Evolutionary conservation across 805 yeast species (phyloP).

Genomic region (Sungouiozyma ichnusensis): DNA sequence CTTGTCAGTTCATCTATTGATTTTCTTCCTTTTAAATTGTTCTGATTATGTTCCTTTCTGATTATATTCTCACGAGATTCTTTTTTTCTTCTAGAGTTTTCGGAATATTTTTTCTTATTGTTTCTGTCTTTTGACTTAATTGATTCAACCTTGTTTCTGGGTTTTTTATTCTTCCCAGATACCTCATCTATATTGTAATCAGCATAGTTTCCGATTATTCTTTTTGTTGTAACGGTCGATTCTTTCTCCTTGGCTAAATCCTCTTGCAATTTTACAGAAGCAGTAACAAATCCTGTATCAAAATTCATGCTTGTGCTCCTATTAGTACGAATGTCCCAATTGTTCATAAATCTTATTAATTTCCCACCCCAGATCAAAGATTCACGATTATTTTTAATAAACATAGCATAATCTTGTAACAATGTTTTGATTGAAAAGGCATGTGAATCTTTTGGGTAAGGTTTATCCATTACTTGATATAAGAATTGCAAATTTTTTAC

Average conservation of each 20-base stretch:
- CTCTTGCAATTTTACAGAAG: background rate
- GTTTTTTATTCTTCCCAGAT: too few species aligned
- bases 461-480: slow-evolving; percentile 12
- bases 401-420: slow-evolving; percentile 21
- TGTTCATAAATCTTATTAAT: slow-evolving; percentile 11
- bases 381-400: slow-evolving; percentile 20
- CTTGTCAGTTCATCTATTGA: background rate
- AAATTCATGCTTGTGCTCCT: background rate
- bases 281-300: background rate
- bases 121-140: background rate
- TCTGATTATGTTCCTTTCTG: background rate
- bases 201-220: background rate
- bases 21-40: background rate
- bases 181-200: background rate
- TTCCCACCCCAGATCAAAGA: slow-evolving; percentile 24
- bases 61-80: background rate
- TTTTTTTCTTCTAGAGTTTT: background rate
- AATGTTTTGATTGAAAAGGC: slow-evolving; percentile 18
- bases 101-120: background rate
- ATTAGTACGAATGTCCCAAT: slow-evolving; percentile 15
- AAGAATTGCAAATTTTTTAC: slow-evolving; percentile 13
- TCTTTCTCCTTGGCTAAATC: background rate
- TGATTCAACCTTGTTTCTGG: background rate
- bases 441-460: slow-evolving; percentile 3
- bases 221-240: background rate